Evolutionary conservation across 169 alveolate species (phyloP), one percentile per base, ranked within the genome.

Genomic region (Cryptosporidium viatorum): DNA sequence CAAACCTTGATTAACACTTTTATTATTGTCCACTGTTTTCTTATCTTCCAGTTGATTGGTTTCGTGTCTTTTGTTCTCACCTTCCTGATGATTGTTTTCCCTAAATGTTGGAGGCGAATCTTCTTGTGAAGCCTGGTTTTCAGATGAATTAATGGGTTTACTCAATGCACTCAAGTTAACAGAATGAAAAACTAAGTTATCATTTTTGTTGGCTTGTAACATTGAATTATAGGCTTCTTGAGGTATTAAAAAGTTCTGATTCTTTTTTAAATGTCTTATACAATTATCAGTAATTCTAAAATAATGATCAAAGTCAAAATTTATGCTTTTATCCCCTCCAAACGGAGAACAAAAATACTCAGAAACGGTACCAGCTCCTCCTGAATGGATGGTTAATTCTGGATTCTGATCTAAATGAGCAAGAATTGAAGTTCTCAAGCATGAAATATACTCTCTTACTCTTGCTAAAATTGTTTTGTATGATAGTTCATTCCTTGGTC

Each of bases 371-470:
- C 95, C 94, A 65, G 92, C 91, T 9, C 95, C 93, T 9, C 96
- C 95, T 43, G 96, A 96, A 62, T 95, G 96, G 41, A 95, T 70
- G 21, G 96, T 93, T 58, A 87, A 91, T 85, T 95, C 96, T 2
- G 95, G 93, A 71, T 65, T 69, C 68, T 95, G 97, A 70, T 93
- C 91, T 74, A 95, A 52, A 70, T 84, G 86, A 18, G 95, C 94
- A 60, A 95, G 86, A 39, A 94, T 92, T 3, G 93, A 92, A 37
- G 89, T 50, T 84, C 86, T 94, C 65, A 95, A 91, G 59, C 94
- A 92, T 62, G 89, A 73, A 9, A 94, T 86, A 70, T 94, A 87
- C 74, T 91, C 80, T 69, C 93, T 93, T 3, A 93, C 62, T 23
- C 94, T 92, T n/a, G 92, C 91, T 43, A 95, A 86, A 65, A 94